Evolutionary conservation across 257 asterid species (phyloP).

Genomic region (Solanum okadae): DNA sequence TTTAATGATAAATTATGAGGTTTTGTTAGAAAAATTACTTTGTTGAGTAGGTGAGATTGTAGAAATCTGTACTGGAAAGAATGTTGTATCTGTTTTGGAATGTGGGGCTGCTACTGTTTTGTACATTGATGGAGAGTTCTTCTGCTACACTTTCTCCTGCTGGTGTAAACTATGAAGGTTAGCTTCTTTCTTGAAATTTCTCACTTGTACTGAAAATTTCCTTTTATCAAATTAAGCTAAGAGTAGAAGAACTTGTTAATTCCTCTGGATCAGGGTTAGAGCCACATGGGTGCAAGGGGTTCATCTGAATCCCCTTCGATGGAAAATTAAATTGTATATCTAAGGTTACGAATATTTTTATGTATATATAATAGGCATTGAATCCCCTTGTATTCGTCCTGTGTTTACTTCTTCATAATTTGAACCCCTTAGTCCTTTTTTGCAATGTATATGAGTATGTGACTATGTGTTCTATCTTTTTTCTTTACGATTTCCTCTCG

Average conservation of each 20-base stretch:
- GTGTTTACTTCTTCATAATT: neutral
- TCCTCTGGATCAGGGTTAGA: neutral
- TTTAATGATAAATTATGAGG: slow-evolving; percentile 13
- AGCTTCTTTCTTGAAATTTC: slow-evolving; percentile 8
- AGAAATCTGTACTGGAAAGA: slow-evolving; percentile 28
- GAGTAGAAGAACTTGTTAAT: neutral
- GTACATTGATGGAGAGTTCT: slow-evolving; percentile 39
- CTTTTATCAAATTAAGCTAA: neutral
- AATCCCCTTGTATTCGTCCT: neutral
- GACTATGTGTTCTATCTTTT: neutral
- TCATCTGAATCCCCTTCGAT: neutral
- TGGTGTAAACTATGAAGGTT: slow-evolving; percentile 97
- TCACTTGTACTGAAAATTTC: neutral
- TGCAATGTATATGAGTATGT: neutral
- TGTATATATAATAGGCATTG: no score
- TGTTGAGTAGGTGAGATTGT: slow-evolving; percentile 24
- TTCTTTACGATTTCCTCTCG: neutral
- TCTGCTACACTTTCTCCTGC: slow-evolving; percentile 88
- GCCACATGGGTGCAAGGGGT: neutral
- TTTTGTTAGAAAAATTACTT: slow-evolving; percentile 16
- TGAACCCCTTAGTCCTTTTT: neutral
- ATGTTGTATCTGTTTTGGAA: slow-evolving; percentile 27
- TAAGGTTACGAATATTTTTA: no score
- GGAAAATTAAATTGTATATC: neutral
- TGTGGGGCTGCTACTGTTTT: slow-evolving; percentile 32